Conservation (phyloP, 129 eudicot species). For the Centella asiatica region DNA sequence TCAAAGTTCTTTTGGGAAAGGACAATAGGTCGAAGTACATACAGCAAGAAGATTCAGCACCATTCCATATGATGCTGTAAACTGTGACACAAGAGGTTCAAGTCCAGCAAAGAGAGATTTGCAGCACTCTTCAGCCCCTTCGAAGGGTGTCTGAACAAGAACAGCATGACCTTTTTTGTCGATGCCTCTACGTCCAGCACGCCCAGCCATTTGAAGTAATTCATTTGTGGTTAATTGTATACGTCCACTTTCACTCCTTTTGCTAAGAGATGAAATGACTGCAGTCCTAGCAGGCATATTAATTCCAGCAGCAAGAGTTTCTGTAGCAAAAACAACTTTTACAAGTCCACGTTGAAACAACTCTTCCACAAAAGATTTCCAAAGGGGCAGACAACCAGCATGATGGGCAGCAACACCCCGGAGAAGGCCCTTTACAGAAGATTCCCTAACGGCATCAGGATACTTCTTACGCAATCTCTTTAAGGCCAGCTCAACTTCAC, state of each 20-base stretch:
- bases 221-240: conserved; percentile 64
- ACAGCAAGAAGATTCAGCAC: conserved; percentile 97
- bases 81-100: conserved; percentile 94
- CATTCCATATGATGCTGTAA: conserved; percentile 98
- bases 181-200: conserved; percentile 99
- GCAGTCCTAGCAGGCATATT: conserved; percentile 99
- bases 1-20: conserved; percentile 4
- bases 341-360: conserved; percentile 85
- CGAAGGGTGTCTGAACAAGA: conserved; percentile 83
- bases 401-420: conserved; percentile 93
- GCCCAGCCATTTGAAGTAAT: conserved; percentile 98
- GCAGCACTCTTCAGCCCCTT: conserved; percentile 96
- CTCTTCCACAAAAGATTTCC: conserved; percentile 97
- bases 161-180: conserved; percentile 92
- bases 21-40: conserved; percentile 18
- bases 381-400: conserved; percentile 94
- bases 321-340: conserved; percentile 95
- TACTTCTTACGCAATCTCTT: conserved; percentile 67
- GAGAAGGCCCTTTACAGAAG: conserved; percentile 83
- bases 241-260: conserved; percentile 88
- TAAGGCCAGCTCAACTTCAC: conserved; percentile 79
- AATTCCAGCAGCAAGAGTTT: conserved; percentile 98
- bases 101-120: conserved; percentile 85
- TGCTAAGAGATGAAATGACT: conserved; percentile 85
- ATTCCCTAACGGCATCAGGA: conserved; percentile 91